A percentile compares a stretch with the other conserved stretches of the same genome.
Conservation (phyloP, 139 green algal genomes). For the Chlamydomonas incerta region DNA sequence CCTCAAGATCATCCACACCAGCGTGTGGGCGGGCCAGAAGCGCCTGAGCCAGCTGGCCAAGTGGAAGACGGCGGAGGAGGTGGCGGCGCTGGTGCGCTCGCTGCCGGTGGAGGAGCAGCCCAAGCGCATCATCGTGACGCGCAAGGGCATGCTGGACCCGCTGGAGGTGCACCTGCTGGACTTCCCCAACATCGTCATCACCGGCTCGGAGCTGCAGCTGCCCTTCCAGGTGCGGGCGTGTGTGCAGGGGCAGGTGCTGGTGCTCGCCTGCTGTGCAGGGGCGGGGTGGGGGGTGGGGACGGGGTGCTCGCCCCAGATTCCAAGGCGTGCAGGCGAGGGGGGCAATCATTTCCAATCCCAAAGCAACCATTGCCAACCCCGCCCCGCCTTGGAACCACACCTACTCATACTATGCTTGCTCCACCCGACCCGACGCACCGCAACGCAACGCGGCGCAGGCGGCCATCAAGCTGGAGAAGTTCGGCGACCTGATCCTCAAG, state of each 20-base stretch:
- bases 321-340: too few species aligned
- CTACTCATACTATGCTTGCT: too few species aligned
- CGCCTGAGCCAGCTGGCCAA: constrained; percentile 98
- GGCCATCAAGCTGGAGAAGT: constrained; percentile 99
- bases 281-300: too few species aligned
- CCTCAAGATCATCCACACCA: constrained; percentile 60
- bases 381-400: too few species aligned
- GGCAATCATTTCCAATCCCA: too few species aligned
- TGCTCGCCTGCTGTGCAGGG: too few species aligned
- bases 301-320: too few species aligned
- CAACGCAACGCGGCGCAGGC: constrained; percentile 44
- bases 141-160: constrained; percentile 99
- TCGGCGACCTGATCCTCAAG: constrained; percentile 98
- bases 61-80: constrained; percentile 99
- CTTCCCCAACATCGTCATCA: constrained; percentile 99
- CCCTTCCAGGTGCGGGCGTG: constrained; percentile 92
- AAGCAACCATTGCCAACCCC: too few species aligned
- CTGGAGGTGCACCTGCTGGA: constrained; percentile 99
- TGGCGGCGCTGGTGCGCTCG: constrained; percentile 94
- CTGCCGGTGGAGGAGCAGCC: constrained; percentile 99
- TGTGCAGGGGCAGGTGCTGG: neutral
- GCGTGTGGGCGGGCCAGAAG: constrained; percentile 99
- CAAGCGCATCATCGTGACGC: constrained; percentile 99
- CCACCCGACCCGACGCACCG: neutral
- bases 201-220: constrained; percentile 98